A percentile compares a stretch with the other conserved stretches of the same genome.
Conservation (phyloP, 129 eudicot species). For the Chrysanthemum seticuspe region DNA sequence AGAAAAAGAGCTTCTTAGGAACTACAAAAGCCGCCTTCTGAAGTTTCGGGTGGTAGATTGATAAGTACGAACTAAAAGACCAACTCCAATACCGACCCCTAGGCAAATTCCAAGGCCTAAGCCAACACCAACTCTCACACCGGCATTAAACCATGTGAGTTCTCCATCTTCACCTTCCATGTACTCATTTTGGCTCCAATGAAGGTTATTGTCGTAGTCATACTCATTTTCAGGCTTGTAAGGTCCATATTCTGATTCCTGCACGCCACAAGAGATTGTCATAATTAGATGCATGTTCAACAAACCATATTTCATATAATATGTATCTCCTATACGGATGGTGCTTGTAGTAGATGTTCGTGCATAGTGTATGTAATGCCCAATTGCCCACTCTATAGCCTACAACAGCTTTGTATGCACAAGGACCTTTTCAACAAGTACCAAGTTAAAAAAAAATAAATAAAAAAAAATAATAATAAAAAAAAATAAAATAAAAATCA, state of each 20-base stretch:
- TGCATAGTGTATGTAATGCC: no score
- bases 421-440: no score
- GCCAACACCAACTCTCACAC: conserved; percentile 88
- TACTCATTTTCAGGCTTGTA: conserved; percentile 61
- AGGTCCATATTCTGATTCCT: conserved; percentile 59
- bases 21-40: conserved; percentile 59
- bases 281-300: not conserved
- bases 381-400: no score
- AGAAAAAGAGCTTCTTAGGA: not conserved
- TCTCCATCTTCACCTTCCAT: conserved; percentile 87
- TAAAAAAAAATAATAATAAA: no score
- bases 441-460: no score
- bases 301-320: not conserved
- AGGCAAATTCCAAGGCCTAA: conserved; percentile 85
- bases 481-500: no score
- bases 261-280: conserved; percentile 21
- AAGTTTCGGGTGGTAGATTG: conserved; percentile 66
- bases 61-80: conserved; percentile 80
- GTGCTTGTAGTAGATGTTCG: not conserved
- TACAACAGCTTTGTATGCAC: no score
- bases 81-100: conserved; percentile 84
- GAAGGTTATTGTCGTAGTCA: conserved; percentile 38
- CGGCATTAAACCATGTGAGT: conserved; percentile 86
- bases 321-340: not conserved
- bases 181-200: conserved; percentile 59